Evolutionary conservation across 148 eudicot genomes (phyloP), one percentile per base, ranked within the genome.

Genomic region (Rhododendron williamsianum): DNA sequence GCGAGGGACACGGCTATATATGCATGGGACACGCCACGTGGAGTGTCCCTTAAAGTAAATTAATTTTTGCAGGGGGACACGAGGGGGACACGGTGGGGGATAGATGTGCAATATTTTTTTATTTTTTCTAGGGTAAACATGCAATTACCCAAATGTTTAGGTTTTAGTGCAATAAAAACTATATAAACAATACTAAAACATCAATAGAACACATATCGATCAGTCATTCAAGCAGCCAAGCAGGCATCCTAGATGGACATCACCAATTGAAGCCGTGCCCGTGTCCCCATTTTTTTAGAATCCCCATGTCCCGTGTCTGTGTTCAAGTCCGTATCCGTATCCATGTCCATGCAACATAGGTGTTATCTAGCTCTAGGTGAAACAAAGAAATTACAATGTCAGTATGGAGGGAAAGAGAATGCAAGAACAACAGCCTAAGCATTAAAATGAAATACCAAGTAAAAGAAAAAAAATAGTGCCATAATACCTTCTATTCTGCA

Each of bases 401-500:
- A 4, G 16, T 16, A 18, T 54, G 5, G 18, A 54, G 21, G 18
- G 60, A 54, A 54, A 54, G 21, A 18, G 60, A 54, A 54, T 16
- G 60, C 60, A 54, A 54, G 23, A 54, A 54, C 54, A 51, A 48
- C 56, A 52, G 23, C 60, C 60, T 16, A 25, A 4, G 19, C 38
- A 71, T 71, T 30, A 13, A 30, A 36, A 41, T 76, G 49, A 23
- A 74, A 6, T 35, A 73, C 38, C 21, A 73, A 16, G 46, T 16
- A n/a, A 82, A 65, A 6, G 43, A 15, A 82, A 33, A 49, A 49
- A 10, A 33, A 19, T 38, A 19, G 56, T 4, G 38, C 38, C 45
- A 30, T 19, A 46, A 38, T 83, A 71, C 85, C 85, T 30, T 83
- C 35, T 63, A 16, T 82, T 25, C 76, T 65, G 84, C 76, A 65